Base-by-base conservation (phyloP, 2,329 filamentous ascomycete genomes). In the Paraconiothyrium sp. region DNA sequence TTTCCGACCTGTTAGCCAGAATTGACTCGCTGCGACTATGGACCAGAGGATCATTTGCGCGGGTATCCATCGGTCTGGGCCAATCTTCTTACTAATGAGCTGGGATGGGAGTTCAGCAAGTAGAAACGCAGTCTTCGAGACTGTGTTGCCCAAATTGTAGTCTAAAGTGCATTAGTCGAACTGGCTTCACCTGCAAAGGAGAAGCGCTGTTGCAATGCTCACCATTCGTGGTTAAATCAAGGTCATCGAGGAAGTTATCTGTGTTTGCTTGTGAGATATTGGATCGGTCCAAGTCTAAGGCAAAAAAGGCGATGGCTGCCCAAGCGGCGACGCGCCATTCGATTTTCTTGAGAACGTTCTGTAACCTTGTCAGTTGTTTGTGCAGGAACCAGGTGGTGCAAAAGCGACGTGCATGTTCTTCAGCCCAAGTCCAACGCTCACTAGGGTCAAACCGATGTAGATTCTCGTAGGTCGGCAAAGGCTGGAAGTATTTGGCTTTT, bases 111-210 rank as follows among this genome's bases (percentile, higher is more conserved):
- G 72, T 54, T 80, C 80, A 1, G 79, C 77, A 11, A 69, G 65
- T n/a, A 96, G 92, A 81, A 95, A 96, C 76, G 92, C 92, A 27
- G 86, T 85, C 79, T 92, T 94, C 81, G 94, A 94, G 4, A 90
- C 75, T 0, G 76, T 77, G 50, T 76, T 67, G 46, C 71, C 71
- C 39, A 67, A 55, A 55, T 73, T 73, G 60, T 65, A 73, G 54
- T 72, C 70, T 65, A 30, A 4, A 30, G 37, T 27, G 30, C 41
- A 35, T 39, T 7, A 43, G 41, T 43, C n/a, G 9, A 8, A 32
- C 58, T 24, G 58, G 54, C 35, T 30, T 3, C 14, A 30, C 10
- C 13, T 34, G 14, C 14, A 11, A 20, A 22, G 13, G 4, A 46
- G 13, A 24, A 34, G 41, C 4, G 20, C 10, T 14, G 39, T 20